Evolutionary conservation across 75 land plant genomes (phyloP).

Genomic region (Cupressus sempervirens): DNA sequence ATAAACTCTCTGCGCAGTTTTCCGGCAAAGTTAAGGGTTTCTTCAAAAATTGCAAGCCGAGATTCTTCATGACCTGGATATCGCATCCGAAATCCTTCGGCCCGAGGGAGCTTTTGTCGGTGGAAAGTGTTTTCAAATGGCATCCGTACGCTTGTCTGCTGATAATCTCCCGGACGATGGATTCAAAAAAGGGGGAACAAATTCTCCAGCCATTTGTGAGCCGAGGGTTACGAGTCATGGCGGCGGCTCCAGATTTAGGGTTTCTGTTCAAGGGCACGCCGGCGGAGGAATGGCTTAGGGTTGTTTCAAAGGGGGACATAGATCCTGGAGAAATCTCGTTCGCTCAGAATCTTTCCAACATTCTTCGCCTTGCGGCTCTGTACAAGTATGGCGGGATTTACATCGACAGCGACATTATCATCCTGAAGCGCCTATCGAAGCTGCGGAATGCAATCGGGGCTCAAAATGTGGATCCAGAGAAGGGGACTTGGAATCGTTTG

Average conservation of each 20-base stretch:
- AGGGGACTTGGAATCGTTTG: slow-evolving; percentile 23
- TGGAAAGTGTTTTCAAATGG: slow-evolving; percentile 62
- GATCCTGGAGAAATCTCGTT: slow-evolving; percentile 46
- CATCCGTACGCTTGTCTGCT: slow-evolving; percentile 56
- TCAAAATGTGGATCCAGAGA: slow-evolving; percentile 13
- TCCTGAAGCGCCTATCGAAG: slow-evolving; percentile 11
- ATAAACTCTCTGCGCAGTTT: slow-evolving; percentile 16
- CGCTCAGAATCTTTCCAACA: slow-evolving; percentile 32
- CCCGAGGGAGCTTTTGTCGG: slow-evolving; percentile 34
- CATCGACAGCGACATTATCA: slow-evolving; percentile 19
- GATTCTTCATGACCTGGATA: slow-evolving; percentile 71
- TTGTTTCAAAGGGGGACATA: slow-evolving; percentile 11
- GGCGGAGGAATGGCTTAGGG: slow-evolving; percentile 28
- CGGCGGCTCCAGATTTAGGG: slow-evolving; percentile 24
- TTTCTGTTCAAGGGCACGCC: slow-evolving; percentile 27
- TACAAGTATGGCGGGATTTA: slow-evolving; percentile 26
- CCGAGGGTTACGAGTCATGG: slow-evolving; percentile 19
- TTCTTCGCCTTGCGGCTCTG: slow-evolving; percentile 26
- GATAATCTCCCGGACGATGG: slow-evolving; percentile 55
- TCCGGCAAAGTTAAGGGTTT: slow-evolving; percentile 27
- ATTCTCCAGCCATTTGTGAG: slow-evolving; percentile 25
- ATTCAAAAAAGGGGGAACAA: slow-evolving; percentile 33
- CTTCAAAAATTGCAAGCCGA: slow-evolving; percentile 34
- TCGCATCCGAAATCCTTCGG: slow-evolving; percentile 43
- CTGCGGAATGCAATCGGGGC: slow-evolving; percentile 20